Conservation (phyloP, 2,329 filamentous ascomycete species). For the Lecanicillium sp. region DNA sequence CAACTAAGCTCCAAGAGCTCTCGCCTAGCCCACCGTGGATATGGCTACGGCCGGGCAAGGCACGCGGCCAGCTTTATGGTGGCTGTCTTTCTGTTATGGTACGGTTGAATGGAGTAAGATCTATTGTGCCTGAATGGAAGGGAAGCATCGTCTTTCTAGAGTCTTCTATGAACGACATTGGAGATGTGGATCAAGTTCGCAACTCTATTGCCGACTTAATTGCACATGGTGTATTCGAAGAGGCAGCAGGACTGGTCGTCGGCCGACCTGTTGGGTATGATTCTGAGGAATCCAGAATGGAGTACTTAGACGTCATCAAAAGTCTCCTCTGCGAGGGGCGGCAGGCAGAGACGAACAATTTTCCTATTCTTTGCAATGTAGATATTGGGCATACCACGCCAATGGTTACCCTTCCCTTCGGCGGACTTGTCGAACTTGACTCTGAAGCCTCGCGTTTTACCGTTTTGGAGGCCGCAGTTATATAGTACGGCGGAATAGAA, state of each 20-base stretch:
- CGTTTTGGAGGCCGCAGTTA: constrained; percentile 13
- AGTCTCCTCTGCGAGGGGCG: constrained; percentile 19
- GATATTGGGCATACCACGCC: constrained; percentile 30
- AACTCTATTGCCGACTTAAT: constrained; percentile 25
- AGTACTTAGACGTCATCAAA: constrained; percentile 17
- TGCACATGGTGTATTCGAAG: constrained; percentile 26
- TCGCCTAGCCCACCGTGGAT: constrained; percentile 21
- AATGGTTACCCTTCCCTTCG: constrained; percentile 26
- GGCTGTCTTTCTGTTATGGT: constrained; percentile 28
- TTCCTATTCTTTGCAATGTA: constrained; percentile 28
- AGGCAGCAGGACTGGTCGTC: constrained; percentile 25
- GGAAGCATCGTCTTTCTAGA: constrained; percentile 26
- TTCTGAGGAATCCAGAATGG: constrained; percentile 15
- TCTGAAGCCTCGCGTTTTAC: constrained; percentile 22
- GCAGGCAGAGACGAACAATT: constrained; percentile 13
- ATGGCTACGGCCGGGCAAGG: constrained; percentile 28
- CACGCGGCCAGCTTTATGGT: constrained; percentile 35
- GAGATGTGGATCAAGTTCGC: constrained; percentile 15
- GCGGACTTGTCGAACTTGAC: constrained; percentile 22
- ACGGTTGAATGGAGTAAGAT: constrained; percentile 21
- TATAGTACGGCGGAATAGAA: no score
- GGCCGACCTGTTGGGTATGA: constrained; percentile 28
- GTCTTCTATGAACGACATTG: constrained; percentile 20
- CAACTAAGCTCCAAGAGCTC: constrained; percentile 20
- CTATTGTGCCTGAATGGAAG: constrained; percentile 21